Evolutionary conservation across 1,139 yeast genomes (phyloP), one percentile per base, ranked within the genome.

Genomic region (Saccharomyces pastorianus): DNA sequence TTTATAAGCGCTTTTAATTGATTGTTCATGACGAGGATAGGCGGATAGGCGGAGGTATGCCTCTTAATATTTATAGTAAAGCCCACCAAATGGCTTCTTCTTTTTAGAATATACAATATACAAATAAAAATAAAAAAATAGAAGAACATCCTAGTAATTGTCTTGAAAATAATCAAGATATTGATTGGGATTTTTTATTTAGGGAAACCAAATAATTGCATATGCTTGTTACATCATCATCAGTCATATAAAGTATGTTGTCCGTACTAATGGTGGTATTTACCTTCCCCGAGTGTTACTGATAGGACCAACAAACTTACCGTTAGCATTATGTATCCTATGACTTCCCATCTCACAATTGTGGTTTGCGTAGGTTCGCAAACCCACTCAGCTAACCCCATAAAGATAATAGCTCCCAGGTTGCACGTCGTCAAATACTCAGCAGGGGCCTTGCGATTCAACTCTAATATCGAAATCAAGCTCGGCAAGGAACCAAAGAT

Each of bases 311-410:
- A 53, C 54, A 67, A 65, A 38, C 65, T 58, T 14, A 62, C 48
- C 17, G 65, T 59, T 44, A 66, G 53, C 52, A 59, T 57, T 32
- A 66, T 55, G 56, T 65, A 66, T 20, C 68, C 67, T 31, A 66
- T 60, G 38, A 65, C 67, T 55, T 66, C 69, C 67, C 67, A 64
- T 58, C 68, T 61, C 13, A 65, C 61, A 31, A 66, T 62, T 9
- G 63, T 61, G 9, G 67, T 63, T 53, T 62, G 64, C 4, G 58
- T 56, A 17, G 66, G 64, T 53, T 64, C 68, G 38, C 59, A 55
- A 31, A 66, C 53, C 68, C 68, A 64, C 50, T 66, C 69, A 17
- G 64, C 60, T 38, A 65, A 49, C 11, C 67, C 68, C 63, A 64
- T 64, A 47, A 58, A 59, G 6, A 66, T 61, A 46, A 66, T 63